Base-by-base conservation (phyloP, 352 stramenopile genomes). In the Phytopythium vexans region DNA sequence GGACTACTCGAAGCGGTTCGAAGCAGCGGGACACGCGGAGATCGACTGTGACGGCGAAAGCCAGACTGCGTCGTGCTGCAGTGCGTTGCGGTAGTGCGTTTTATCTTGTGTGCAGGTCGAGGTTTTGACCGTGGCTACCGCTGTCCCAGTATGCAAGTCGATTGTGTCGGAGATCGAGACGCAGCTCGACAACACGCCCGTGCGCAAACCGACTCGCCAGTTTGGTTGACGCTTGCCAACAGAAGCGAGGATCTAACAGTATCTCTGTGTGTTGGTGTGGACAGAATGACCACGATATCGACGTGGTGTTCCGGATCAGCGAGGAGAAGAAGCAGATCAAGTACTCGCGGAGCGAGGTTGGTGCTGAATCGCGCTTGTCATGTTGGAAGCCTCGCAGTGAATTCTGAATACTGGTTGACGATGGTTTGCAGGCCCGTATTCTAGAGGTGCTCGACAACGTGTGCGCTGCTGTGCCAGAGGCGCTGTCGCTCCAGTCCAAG, bases 321-420 rank as follows among this genome's bases (percentile, higher is more conserved):
- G 83, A 94, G 61, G 77, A 90, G 67, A 94, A 94, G 65, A 90
- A 90, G 59, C 81, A 86, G 49, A 78, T 94, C 55, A 87, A 81
- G 58, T 94, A 81, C 51, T 89, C 83, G 9, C 83, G 81, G 41
- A 94, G 83, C 36, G 83, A 94, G 62, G 81, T 86, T 10, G 8
- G 47, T 52, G 3, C 10, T 41, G 41, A 5, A 33, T 21, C 12
- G 35, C 15, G 1, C 9, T 0, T 15, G 12, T 7, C 10, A 49
- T 49, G 32, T 8, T 43, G 34, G n/a, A 37, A 39, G 12, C 8
- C 31, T 52, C 21, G 2, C 21, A 27, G 21, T 27, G 1, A 27
- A 27, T 27, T 2, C 21, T 40, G 3, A 43, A 38, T 58, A 41
- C 15, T 39, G 11, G 6, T n/a, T 33, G 49, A 40, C 34, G 21